Base-by-base conservation (phyloP, 805 yeast species). In the Candida sithepensis region DNA sequence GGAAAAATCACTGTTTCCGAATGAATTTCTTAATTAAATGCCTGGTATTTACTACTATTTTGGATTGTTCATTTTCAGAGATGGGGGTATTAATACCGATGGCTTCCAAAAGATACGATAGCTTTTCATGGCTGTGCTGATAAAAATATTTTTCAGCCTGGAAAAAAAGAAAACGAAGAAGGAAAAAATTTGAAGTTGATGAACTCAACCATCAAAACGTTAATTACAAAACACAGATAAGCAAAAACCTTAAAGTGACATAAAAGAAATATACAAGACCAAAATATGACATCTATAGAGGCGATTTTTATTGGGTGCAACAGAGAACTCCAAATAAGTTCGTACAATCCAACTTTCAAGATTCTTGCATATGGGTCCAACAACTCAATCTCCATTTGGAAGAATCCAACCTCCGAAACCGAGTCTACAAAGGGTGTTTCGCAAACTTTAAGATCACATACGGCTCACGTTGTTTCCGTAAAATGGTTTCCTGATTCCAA, bases 261-360 rank as follows among this genome's bases (percentile, higher is more conserved):
- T n/a, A 19, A 12, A 12, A 9, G 5, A 30, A 30, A 30, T 12
- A 3, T 4, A 37, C 12, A 10, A 22, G 10, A 20, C 2, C 5
- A 5, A 4, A 21, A 3, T 13, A 37, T 39, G 33, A 28, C 37
- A n/a, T 24, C 42, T 2, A 66, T 69, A 41, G 85, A 81, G 47
- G 87, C 85, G 16, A 70, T 82, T 3, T 84, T 85, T 60, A 71
- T 78, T 18, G 95, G 95, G 14, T 89, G 88, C 32, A 87, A 86
- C 61, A 77, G 75, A 50, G 88, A 84, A 56, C 69, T 81, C 4
- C 78, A 75, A 49, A 79, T 77, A 5, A 74, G 82, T 21, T 90
- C 81, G 56, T 76, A 74, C 53, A 70, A 74, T 49, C 45, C 59
- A 0, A 45, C 47, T 1, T 55, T 57, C 10, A 58, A 69, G 20